Evolutionary conservation across 257 asterid species (phyloP), one percentile per base, ranked within the genome.

Genomic region (Coffea canephora): DNA sequence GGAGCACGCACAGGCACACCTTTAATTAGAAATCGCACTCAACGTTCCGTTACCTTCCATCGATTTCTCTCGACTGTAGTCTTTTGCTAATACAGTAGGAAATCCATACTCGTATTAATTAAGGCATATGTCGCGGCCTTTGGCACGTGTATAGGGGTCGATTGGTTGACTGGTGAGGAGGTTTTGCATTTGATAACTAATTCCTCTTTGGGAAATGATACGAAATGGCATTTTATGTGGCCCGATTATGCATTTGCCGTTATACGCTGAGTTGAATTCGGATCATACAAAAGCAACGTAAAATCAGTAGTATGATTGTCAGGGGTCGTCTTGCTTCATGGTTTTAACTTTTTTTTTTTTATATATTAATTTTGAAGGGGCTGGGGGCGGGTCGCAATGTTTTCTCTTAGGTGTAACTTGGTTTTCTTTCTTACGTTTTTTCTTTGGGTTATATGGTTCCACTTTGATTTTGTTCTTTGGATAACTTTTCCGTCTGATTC

Each of bases 1-100:
- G 16, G 87, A 84, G 77, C 83, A 84, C 62, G 87, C 87, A 27
- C 80, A 72, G 54, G 70, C 87, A 55, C 74, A 80, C 76, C 79
- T 41, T 55, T 80, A 73, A 39, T 10, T 48, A 41, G 5, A 61
- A 39, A 18, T 7, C 14, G 27, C 73, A 16, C 23, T 0, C 57
- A 23, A 9, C 16, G 3, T 19, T 25, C 48, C 46, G 1, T 49
- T 27, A 18, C 70, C 14, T 50, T 5, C 8, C 3, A 31, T 66
- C 12, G 50, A 15, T 52, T 6, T 48, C 27, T 3, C 18, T 21
- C 76, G 9, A 12, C 71, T 74, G 25, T 31, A 9, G 16, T 31
- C n/a, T 46, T 57, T 46, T 55, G 21, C 61, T 25, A 52, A 8
- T 55, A 74, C 50, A 8, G 61, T 62, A 36, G 31, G 67, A 23